Conservation (phyloP, 2,329 filamentous ascomycete genomes). For the Penicillium sp. region DNA sequence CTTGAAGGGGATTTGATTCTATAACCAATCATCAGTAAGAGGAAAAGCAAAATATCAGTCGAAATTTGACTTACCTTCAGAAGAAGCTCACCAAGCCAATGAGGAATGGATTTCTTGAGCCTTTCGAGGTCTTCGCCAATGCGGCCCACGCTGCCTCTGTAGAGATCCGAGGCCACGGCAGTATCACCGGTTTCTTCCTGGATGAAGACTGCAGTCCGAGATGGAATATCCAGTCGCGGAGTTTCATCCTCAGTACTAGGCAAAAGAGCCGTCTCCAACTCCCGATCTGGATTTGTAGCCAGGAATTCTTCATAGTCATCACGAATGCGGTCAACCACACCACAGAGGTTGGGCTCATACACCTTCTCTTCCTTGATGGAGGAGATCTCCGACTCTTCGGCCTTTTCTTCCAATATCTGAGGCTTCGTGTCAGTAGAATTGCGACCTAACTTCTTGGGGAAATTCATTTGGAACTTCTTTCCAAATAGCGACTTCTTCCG, state of each 20-base stretch:
- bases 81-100: constrained; percentile 89
- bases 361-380: constrained; percentile 51
- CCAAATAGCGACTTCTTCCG: constrained; percentile 69
- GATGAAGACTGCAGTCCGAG: constrained; percentile 60
- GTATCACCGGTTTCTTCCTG: constrained; percentile 64
- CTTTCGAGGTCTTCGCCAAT: constrained; percentile 75
- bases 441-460: constrained; percentile 77
- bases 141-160: constrained; percentile 80
- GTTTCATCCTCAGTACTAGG: constrained; percentile 49
- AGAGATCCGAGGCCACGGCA: constrained; percentile 75
- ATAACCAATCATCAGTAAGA: neutral
- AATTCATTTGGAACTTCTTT: constrained; percentile 77
- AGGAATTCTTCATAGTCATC: constrained; percentile 49
- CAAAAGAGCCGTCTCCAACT: constrained; percentile 41
- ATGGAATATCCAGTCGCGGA: constrained; percentile 45
- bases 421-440: constrained; percentile 69
- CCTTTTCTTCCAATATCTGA: constrained; percentile 71
- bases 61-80: constrained; percentile 57
- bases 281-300: constrained; percentile 38
- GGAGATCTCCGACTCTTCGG: constrained; percentile 54
- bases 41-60: neutral
- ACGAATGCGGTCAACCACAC: constrained; percentile 48
- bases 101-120: constrained; percentile 81
- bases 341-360: constrained; percentile 48
- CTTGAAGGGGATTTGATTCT: constrained; percentile 80